phyloP scores from a whole-genome alignment of 2,329 filamentous ascomycete species.

The Cryoendolithus antarcticus region DNA sequence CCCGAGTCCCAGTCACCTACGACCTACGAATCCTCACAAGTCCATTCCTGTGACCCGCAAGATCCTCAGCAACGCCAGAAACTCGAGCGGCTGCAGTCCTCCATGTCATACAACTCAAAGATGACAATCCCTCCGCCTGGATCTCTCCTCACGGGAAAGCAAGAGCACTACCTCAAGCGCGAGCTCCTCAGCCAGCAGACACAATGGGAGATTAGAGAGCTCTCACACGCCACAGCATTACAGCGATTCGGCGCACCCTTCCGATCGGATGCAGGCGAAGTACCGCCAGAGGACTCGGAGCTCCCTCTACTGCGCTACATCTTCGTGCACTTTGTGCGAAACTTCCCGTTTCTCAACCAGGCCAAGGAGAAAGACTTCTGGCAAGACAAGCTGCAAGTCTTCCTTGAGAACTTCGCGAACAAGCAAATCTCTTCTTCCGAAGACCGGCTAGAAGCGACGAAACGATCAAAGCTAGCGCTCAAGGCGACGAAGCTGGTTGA shows the following conservation, averaged over 20 bases:
- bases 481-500: conserved; percentile 95
- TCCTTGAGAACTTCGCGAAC: conserved; percentile 90
- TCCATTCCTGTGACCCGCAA: conserved; percentile 1
- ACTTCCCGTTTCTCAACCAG: conserved; percentile 95
- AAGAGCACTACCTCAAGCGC: conserved; percentile 97
- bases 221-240: conserved; percentile 88
- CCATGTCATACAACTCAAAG: conserved; percentile 19
- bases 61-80: conserved; percentile 2
- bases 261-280: conserved; percentile 80
- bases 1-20: conserved; percentile 10
- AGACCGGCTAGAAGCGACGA: conserved; percentile 90
- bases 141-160: conserved; percentile 74
- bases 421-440: conserved; percentile 97
- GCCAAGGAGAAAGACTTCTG: conserved; percentile 98
- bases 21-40: not conserved
- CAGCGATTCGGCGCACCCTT: conserved; percentile 94
- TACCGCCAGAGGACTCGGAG: conserved; percentile 85
- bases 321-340: conserved; percentile 94
- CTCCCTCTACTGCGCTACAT: conserved; percentile 89
- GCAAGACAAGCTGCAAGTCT: conserved; percentile 95
- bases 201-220: conserved; percentile 76
- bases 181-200: conserved; percentile 88
- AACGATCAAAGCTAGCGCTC: conserved; percentile 76
- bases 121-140: conserved; percentile 40
- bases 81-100: conserved; percentile 3